Base-by-base conservation (phyloP, 306 rosid species). In the Castanea crenata region DNA sequence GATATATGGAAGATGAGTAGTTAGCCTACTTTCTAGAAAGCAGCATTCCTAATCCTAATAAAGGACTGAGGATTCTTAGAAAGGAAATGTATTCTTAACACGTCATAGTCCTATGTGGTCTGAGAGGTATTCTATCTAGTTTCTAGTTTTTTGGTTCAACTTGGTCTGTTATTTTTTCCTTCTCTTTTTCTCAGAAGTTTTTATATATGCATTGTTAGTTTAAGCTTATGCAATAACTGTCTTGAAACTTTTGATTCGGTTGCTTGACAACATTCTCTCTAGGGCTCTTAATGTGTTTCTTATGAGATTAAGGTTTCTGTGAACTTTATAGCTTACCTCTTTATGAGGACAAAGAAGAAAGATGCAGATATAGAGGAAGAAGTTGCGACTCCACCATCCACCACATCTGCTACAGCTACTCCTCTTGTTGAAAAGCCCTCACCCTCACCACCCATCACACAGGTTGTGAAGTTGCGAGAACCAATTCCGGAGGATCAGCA, bases 331-430 rank as follows among this genome's bases (percentile, higher is more conserved):
- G 99, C 80, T 80, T 95, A 95, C 77, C 67, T 90, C 71, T 91
- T 95, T 78, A 73, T 59, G 85, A 87, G 98, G 85, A 90, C 93
- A 32, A 93, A 89, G 76, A 91, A 89, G 87, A 90, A 90, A 88
- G 98, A 88, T 31, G 65, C 69, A 4, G 83, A 41, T 29, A 41
- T 8, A 76, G 89, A 80, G 85, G 90, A 84, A 71, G 85, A 84
- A 80, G 85, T 69, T 14, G 78, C 75, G 4, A 20, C 74, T 63
- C 51, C 90, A 5, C 61, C 64, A 77, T 32, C 91, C 82, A 80
- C 88, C 55, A 75, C 86, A 76, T 83, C 86, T 41, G 46, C 92
- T 41, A 68, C 80, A 29, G 49, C 46, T 63, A 55, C 88, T 79
- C 85, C 81, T 35, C 54, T 69, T 71, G 78, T 76, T 0, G 88